Evolutionary conservation across 179 eudicot species (phyloP).

Genomic region (Patellifolia procumbens): DNA sequence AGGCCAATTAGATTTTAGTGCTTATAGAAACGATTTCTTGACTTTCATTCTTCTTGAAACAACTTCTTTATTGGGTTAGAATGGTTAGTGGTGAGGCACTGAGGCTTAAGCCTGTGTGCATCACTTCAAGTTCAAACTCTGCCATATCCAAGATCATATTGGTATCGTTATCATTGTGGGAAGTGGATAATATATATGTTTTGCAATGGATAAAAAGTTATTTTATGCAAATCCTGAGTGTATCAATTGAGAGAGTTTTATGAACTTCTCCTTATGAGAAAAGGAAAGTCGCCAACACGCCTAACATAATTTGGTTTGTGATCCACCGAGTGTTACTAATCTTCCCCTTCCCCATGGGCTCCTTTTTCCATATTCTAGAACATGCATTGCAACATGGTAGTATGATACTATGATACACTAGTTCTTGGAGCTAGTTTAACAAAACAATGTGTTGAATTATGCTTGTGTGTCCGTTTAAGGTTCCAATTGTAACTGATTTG

Average conservation of each 20-base stretch:
- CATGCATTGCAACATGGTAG: neutral
- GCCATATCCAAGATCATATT: neutral
- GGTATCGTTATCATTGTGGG: neutral
- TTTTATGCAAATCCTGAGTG: neutral
- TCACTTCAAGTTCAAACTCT: neutral
- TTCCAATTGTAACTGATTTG: neutral
- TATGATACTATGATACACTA: neutral
- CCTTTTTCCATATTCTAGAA: neutral
- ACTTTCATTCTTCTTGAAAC: neutral
- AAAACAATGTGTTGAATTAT: neutral
- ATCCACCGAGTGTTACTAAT: neutral
- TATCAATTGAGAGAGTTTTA: neutral
- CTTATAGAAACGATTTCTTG: neutral
- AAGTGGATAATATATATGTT: neutral
- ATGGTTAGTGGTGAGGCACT: neutral
- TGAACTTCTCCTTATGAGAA: neutral
- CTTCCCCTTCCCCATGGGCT: neutral
- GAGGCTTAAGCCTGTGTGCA: neutral
- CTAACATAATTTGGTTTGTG: neutral
- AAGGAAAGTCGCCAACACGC: neutral
- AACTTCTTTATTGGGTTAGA: neutral
- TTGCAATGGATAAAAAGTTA: neutral
- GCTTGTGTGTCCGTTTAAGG: neutral
- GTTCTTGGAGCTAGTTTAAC: neutral
- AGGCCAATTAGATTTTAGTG: neutral